phyloP scores from a whole-genome alignment of 768 basidiomycete genomes.

The Russula abietina region DNA sequence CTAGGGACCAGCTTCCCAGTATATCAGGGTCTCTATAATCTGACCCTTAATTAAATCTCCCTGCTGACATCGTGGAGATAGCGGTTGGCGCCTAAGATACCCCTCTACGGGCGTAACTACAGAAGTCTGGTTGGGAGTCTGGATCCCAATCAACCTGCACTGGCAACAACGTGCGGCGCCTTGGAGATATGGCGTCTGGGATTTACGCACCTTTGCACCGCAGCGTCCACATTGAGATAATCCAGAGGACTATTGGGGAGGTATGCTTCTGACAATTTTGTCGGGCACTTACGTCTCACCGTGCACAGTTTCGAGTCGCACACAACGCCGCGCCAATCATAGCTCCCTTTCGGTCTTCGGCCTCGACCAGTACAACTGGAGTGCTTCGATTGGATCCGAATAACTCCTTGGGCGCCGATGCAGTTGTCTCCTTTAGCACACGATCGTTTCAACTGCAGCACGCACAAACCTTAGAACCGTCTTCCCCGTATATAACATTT shows the following conservation, averaged over 20 bases:
- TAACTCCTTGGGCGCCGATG: background rate
- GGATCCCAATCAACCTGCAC: slow-evolving; percentile 4
- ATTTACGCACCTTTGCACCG: background rate
- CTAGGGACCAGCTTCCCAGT: background rate
- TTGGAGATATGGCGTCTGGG: background rate
- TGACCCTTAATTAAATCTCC: background rate
- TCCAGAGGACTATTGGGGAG: background rate
- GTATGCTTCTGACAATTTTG: background rate
- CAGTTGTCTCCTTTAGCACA: background rate
- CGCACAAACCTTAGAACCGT: slow-evolving; percentile 10
- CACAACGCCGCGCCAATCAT: background rate
- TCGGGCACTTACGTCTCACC: background rate
- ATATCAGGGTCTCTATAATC: background rate
- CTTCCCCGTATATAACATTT: background rate
- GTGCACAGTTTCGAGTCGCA: background rate
- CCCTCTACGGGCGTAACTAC: too few species aligned
- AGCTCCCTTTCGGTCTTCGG: background rate
- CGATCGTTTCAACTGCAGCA: background rate
- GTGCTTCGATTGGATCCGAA: background rate
- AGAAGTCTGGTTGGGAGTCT: background rate
- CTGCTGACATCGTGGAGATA: background rate
- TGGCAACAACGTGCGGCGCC: background rate
- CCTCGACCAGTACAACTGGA: background rate
- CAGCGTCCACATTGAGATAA: background rate
- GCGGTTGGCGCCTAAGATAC: too few species aligned